Evolutionary conservation across 768 basidiomycete genomes (phyloP), one percentile per base, ranked within the genome.

Genomic region (Lactarius hengduanensis): DNA sequence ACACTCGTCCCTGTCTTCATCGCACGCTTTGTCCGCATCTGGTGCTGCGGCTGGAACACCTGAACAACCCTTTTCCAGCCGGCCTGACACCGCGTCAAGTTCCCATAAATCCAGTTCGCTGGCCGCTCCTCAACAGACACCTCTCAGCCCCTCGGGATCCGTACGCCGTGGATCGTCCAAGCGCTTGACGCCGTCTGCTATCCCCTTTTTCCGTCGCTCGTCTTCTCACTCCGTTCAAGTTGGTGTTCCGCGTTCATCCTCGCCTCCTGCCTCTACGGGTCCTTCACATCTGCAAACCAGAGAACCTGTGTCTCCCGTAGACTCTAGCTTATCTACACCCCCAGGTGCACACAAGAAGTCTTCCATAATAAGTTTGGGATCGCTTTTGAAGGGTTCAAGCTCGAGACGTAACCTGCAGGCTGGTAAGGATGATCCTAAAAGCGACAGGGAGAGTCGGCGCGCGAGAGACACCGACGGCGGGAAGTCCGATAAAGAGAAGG

Each of bases 161-260:
- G 76, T 88, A 53, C 84, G 87, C 61, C 85, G 88, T 47, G 83
- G 84, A 34, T 86, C 87, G 64, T 87, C 87, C 28, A 94, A 89
- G 75, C 88, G 94, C 65, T 84, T 94, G 56, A 95, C 94, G 1
- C 94, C 94, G 1, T 94, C 92, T 32, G 91, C 92, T 16, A 96
- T 96, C 66, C 94, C 94, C 2, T 96, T 96, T 78, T 96, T 96
- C 80, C 86, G 92, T 54, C 89, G 94, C 41, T 94, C 93, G 9
- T 91, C 92, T 32, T 95, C 94, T 8, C 91, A 94, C 73, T 92
- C 90, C 16, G 89, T 92, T 83, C 89, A 92, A 68, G 75, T 73
- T 38, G 68, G 73, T 41, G 74, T 76, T 1, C 71, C 81, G 18
- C 77, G 79, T 11, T 79, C 80, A 3, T 75, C 80, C 10, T 79